A percentile compares a stretch with the other conserved stretches of the same genome.
These are phyloP conservation scores for Phialophora chinensis DNA, from an alignment of 2,329 filamentous ascomycete species.

Conservation along the genomic window DNA sequence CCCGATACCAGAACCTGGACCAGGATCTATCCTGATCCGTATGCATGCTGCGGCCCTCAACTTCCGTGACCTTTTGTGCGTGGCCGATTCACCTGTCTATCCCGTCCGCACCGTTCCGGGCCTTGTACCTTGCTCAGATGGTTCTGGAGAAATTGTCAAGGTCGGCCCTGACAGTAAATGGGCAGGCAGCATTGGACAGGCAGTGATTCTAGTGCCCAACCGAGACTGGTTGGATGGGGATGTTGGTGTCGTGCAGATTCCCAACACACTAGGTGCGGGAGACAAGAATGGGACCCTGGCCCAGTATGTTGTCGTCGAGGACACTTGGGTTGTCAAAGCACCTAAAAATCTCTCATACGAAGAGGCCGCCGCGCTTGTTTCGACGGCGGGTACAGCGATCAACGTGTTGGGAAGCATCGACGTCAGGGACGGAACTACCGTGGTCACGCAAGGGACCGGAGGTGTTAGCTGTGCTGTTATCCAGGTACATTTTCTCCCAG, in stretches of 20 bases:
- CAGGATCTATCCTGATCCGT: conserved; percentile 63
- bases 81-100: conserved; percentile 13
- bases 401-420: conserved; percentile 16
- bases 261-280: conserved; percentile 11
- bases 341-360: conserved; percentile 16
- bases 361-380: conserved; percentile 14
- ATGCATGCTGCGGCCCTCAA: conserved; percentile 57
- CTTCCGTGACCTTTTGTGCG: conserved; percentile 53
- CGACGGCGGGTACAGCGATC: conserved; percentile 13
- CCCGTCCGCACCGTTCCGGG: conserved; percentile 8
- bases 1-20: conserved; percentile 6
- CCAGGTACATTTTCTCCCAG: conserved; percentile 35
- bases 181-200: conserved; percentile 6
- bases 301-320: conserved; percentile 10
- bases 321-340: conserved; percentile 3
- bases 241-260: not conserved
- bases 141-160: conserved; percentile 50
- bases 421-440: conserved; percentile 8
- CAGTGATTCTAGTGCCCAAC: conserved; percentile 14
- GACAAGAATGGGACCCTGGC: conserved; percentile 11
- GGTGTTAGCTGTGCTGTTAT: conserved; percentile 54
- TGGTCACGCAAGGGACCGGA: conserved; percentile 49
- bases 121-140: conserved; percentile 49
- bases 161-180: conserved; percentile 10
- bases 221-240: conserved; percentile 12